Evolutionary conservation across 331 rosid species (phyloP).

Genomic region (Ulmus americana): DNA sequence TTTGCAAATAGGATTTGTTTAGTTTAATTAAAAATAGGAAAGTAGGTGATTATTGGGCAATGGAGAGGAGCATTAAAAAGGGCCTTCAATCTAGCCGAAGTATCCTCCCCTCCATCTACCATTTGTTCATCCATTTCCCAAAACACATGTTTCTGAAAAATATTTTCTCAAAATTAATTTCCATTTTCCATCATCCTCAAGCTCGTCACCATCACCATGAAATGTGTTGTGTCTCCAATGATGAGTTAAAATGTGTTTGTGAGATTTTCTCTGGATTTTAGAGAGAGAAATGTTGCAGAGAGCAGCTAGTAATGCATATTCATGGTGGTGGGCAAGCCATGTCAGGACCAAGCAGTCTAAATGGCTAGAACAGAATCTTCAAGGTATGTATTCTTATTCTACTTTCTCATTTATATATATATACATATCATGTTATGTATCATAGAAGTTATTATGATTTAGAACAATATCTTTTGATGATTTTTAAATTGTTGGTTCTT

Average conservation of each 20-base stretch:
- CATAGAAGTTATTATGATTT: no score
- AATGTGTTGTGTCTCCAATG: slow-evolving; percentile 14
- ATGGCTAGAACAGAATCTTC: slow-evolving; percentile 92
- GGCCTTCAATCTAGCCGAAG: slow-evolving; percentile 45
- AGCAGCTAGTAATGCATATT: slow-evolving; percentile 87
- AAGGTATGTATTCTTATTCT: slow-evolving; percentile 34
- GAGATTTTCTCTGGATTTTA: slow-evolving; percentile 4
- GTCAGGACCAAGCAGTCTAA: slow-evolving; percentile 90
- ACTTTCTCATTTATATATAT: neutral
- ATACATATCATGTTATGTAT: neutral
- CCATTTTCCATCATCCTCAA: neutral
- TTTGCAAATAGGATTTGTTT: no score
- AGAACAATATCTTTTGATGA: no score
- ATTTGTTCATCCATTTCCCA: slow-evolving; percentile 21
- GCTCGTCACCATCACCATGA: no score
- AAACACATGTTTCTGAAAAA: slow-evolving; percentile 1
- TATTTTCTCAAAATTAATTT: slow-evolving; percentile 1
- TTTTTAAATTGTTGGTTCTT: no score
- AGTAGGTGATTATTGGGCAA: neutral
- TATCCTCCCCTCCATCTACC: slow-evolving; percentile 48
- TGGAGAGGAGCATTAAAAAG: neutral
- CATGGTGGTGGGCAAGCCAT: slow-evolving; percentile 99
- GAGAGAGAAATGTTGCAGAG: slow-evolving; percentile 61
- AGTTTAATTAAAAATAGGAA: no score
- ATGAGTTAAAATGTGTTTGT: neutral